These are phyloP conservation scores for Afroboletus lepidellus DNA, from an alignment of 1,284 basidiomycete genomes.

Conservation along the genomic window DNA sequence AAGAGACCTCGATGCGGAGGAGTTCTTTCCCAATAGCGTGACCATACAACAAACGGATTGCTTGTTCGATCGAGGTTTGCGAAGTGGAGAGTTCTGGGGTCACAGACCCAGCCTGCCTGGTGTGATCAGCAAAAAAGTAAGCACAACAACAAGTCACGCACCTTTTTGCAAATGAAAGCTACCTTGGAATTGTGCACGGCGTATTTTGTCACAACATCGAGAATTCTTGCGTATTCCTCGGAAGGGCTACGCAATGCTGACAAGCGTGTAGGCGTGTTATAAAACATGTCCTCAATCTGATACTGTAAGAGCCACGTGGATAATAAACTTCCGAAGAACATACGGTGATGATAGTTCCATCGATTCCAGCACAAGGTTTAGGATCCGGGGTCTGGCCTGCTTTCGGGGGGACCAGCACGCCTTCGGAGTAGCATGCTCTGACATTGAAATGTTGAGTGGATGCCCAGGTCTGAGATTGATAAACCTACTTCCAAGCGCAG, in stretches of 20 bases:
- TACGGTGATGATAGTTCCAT: conserved; percentile 89
- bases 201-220: conserved; percentile 94
- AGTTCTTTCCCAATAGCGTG: conserved; percentile 82
- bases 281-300: conserved; percentile 94
- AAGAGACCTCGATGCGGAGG: conserved; percentile 52
- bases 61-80: conserved; percentile 63
- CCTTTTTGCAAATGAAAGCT: conserved; percentile 92
- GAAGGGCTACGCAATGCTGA: conserved; percentile 83
- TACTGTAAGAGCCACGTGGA: conserved; percentile 1
- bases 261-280: conserved; percentile 88
- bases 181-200: conserved; percentile 90
- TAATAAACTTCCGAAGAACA: conserved; percentile 21
- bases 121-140: neutral
- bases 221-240: conserved; percentile 90
- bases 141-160: conserved; percentile 22
- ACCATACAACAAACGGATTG: conserved; percentile 84
- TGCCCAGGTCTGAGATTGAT: neutral
- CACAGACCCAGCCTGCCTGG: conserved; percentile 60
- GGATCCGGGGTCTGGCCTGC: conserved; percentile 72
- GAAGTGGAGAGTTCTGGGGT: conserved; percentile 85
- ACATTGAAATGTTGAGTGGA: conserved; percentile 6
- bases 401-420: conserved; percentile 66
- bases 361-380: conserved; percentile 89
- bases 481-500: conserved; percentile 87
- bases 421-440: conserved; percentile 82